Evolutionary conservation across 78 protist species (phyloP).

Genomic region (Dictyostelium firmibasis): DNA sequence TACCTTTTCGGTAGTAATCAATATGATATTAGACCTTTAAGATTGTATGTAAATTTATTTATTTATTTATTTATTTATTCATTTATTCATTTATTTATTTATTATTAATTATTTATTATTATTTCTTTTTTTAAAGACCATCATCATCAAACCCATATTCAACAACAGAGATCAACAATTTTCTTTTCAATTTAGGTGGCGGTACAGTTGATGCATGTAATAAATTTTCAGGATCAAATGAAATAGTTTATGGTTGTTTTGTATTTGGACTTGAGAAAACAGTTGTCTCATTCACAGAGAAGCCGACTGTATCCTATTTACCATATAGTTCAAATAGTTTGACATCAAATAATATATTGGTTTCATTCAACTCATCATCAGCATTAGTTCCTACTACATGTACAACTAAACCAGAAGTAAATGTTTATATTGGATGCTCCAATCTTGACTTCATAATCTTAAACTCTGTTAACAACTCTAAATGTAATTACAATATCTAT

Average conservation of each 20-base stretch:
- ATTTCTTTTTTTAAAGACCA: too few relatives aligned
- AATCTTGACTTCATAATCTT: not conserved
- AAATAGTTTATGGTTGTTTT: not conserved
- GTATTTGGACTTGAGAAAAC: not conserved
- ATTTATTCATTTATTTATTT: too few relatives aligned
- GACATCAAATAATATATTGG: not conserved
- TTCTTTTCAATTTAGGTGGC: not conserved
- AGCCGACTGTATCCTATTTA: not conserved
- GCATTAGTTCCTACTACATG: not conserved
- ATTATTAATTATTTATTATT: too few relatives aligned
- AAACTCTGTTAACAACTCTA: not conserved
- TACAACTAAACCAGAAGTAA: not conserved
- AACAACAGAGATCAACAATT: not conserved
- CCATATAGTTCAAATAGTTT: not conserved
- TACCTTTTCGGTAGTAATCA: not conserved
- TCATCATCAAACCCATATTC: not conserved
- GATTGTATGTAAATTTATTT: not conserved
- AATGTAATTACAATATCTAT: not conserved
- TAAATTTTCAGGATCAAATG: not conserved
- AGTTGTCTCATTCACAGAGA: not conserved
- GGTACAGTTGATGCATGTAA: not conserved
- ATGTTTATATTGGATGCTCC: not conserved
- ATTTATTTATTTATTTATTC: too few relatives aligned
- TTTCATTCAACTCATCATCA: not conserved
- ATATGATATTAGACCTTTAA: not conserved